Percentiles rank a stretch among this genome's conserved stretches.
These are phyloP conservation scores for Penicillium verrucosum DNA, from an alignment of 2,329 filamentous ascomycete genomes.

Conservation along the genomic window DNA sequence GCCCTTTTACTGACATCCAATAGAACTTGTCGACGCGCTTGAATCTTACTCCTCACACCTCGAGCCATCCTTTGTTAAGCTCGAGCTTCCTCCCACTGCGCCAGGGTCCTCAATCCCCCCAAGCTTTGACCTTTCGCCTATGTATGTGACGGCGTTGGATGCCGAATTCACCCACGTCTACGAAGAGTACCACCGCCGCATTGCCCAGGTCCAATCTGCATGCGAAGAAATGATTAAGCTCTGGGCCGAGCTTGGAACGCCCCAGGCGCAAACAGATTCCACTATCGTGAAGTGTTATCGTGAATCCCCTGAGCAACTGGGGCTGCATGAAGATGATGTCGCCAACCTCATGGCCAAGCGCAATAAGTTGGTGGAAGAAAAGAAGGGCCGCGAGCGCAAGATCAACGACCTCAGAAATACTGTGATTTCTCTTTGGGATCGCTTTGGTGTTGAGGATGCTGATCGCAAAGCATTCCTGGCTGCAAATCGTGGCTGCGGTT, in stretches of 20 bases:
- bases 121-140: slow-evolving; percentile 85
- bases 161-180: slow-evolving; percentile 91
- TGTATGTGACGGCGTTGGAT: slow-evolving; percentile 83
- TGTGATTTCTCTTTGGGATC: slow-evolving; percentile 87
- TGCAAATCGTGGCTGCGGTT: slow-evolving; percentile 82
- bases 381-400: slow-evolving; percentile 74
- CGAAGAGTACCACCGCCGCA: slow-evolving; percentile 86
- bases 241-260: slow-evolving; percentile 93
- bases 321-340: slow-evolving; percentile 84
- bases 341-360: slow-evolving; percentile 67
- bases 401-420: slow-evolving; percentile 70
- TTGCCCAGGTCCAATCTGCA: slow-evolving; percentile 69
- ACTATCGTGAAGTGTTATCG: slow-evolving; percentile 85
- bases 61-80: slow-evolving; percentile 79
- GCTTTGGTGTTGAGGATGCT: slow-evolving; percentile 74
- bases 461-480: slow-evolving; percentile 85
- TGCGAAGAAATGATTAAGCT: slow-evolving; percentile 86
- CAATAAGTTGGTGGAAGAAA: slow-evolving; percentile 84
- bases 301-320: slow-evolving; percentile 88
- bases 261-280: slow-evolving; percentile 86
- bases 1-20: slow-evolving; percentile 23
- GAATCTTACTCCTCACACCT: slow-evolving; percentile 96
- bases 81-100: slow-evolving; percentile 78
- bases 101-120: slow-evolving; percentile 73
- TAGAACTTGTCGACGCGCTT: slow-evolving; percentile 88